These are phyloP conservation scores for Hyphodiscus sp. DNA, from an alignment of 2,329 filamentous ascomycete species.

Conservation along the genomic window DNA sequence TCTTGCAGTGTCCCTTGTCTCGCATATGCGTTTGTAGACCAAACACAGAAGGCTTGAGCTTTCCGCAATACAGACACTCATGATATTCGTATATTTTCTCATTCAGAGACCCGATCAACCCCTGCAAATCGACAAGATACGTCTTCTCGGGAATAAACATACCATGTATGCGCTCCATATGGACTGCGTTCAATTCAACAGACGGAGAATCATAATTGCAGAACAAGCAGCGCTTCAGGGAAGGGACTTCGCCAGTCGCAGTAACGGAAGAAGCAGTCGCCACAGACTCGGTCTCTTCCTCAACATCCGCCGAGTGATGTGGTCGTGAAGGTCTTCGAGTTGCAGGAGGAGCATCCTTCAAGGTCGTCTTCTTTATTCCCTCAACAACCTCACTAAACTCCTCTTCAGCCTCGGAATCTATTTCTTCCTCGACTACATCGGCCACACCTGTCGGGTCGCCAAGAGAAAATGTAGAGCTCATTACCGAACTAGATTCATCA, in stretches of 20 bases:
- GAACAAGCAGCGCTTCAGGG: slow-evolving; percentile 64
- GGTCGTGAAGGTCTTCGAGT: slow-evolving; percentile 22
- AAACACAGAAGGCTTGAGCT: slow-evolving; percentile 68
- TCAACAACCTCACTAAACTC: slow-evolving; percentile 75
- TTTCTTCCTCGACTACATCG: slow-evolving; percentile 38
- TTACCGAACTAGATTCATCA: slow-evolving; percentile 72
- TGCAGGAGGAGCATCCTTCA: slow-evolving; percentile 30
- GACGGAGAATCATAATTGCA: slow-evolving; percentile 82
- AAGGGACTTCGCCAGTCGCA: slow-evolving; percentile 36
- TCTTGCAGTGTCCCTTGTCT: slow-evolving; percentile 94
- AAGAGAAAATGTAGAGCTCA: slow-evolving; percentile 87
- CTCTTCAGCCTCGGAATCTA: slow-evolving; percentile 63
- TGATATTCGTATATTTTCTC: slow-evolving; percentile 72
- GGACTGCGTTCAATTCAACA: slow-evolving; percentile 67
- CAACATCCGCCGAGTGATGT: slow-evolving; percentile 14
- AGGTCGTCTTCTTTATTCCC: slow-evolving; percentile 60
- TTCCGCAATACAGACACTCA: slow-evolving; percentile 85
- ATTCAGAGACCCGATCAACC: slow-evolving; percentile 71
- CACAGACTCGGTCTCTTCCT: slow-evolving; percentile 17
- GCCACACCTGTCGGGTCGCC: slow-evolving; percentile 59
- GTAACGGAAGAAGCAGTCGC: slow-evolving; percentile 22
- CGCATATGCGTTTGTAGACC: slow-evolving; percentile 96
- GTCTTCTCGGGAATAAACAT: slow-evolving; percentile 91
- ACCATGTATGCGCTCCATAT: slow-evolving; percentile 91
- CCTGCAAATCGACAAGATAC: slow-evolving; percentile 77